Percentiles rank a stretch among this genome's conserved stretches.
Conservation (phyloP, 148 eudicot species). For the Camellia japonica region DNA sequence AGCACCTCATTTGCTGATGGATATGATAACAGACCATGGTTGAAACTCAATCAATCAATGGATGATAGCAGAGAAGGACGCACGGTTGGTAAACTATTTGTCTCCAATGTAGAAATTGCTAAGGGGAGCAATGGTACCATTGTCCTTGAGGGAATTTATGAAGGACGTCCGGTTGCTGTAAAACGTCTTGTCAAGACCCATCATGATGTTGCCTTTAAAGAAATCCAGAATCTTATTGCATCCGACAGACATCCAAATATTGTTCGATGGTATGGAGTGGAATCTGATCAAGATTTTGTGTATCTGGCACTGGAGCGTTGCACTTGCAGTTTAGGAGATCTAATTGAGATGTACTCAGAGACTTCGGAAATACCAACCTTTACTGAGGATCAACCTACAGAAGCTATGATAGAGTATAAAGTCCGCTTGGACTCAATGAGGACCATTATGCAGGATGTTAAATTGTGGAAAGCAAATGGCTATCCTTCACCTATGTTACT, state of each 20-base stretch:
- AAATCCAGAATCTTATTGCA: slow-evolving; percentile 83
- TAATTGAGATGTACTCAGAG: slow-evolving; percentile 44
- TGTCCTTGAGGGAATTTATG: slow-evolving; percentile 77
- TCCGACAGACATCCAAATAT: slow-evolving; percentile 83
- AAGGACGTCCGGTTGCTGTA: slow-evolving; percentile 88
- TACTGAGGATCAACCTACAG: slow-evolving; percentile 19
- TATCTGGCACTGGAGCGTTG: slow-evolving; percentile 81
- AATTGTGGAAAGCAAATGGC: slow-evolving; percentile 68
- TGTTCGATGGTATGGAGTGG: slow-evolving; percentile 83
- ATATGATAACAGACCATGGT: slow-evolving; percentile 16
- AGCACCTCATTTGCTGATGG: slow-evolving; percentile 22
- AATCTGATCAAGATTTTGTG: slow-evolving; percentile 75
- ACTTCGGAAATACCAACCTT: slow-evolving; percentile 20
- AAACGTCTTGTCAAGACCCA: slow-evolving; percentile 88
- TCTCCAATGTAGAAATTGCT: slow-evolving; percentile 67
- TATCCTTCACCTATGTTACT: slow-evolving; percentile 64
- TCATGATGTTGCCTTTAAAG: slow-evolving; percentile 81
- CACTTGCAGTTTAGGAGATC: slow-evolving; percentile 69
- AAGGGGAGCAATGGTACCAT: slow-evolving; percentile 90
- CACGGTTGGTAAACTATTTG: slow-evolving; percentile 57
- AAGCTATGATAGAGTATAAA: slow-evolving; percentile 33
- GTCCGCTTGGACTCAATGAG: slow-evolving; percentile 38
- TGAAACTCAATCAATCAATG: slow-evolving; percentile 35
- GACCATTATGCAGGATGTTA: slow-evolving; percentile 39
- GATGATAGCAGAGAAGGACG: slow-evolving; percentile 44